These are phyloP conservation scores for Aspergillus ellipticus DNA, from an alignment of 495 filamentous ascomycete species.

Conservation along the genomic window DNA sequence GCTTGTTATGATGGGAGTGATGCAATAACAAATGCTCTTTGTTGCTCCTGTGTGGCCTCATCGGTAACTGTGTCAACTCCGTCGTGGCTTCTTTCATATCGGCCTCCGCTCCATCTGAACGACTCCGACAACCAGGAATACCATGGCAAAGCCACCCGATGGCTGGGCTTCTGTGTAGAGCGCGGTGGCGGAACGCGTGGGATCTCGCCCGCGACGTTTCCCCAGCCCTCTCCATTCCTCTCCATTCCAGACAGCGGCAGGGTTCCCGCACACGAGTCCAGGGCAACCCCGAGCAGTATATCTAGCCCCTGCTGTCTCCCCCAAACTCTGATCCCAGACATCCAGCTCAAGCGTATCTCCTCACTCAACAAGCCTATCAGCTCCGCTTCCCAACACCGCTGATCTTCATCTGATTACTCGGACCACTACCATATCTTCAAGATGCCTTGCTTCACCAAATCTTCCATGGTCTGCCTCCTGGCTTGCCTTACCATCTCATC, in stretches of 20 bases:
- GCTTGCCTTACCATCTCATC: slow-evolving; percentile 8
- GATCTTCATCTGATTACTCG: background rate
- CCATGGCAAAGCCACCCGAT: background rate
- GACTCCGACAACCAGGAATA: background rate
- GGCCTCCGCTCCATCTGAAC: background rate
- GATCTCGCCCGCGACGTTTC: background rate
- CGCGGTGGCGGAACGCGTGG: background rate
- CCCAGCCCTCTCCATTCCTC: background rate
- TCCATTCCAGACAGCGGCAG: slow-evolving; percentile 14
- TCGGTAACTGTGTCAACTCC: background rate
- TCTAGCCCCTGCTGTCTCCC: background rate
- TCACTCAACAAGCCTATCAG: background rate
- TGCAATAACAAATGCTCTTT: background rate
- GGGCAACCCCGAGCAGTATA: slow-evolving; percentile 1
- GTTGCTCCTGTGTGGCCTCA: background rate
- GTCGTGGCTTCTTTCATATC: background rate
- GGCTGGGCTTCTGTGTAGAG: background rate
- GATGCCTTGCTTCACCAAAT: slow-evolving; percentile 4
- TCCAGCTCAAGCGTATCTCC: background rate
- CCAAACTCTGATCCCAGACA: background rate
- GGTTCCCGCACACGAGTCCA: background rate
- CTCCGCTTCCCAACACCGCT: background rate
- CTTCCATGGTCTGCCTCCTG: slow-evolving; percentile 4
- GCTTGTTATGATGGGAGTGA: background rate
- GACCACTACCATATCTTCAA: background rate